phyloP scores from a whole-genome alignment of 495 filamentous ascomycete genomes.

The Letharia columbiana region DNA sequence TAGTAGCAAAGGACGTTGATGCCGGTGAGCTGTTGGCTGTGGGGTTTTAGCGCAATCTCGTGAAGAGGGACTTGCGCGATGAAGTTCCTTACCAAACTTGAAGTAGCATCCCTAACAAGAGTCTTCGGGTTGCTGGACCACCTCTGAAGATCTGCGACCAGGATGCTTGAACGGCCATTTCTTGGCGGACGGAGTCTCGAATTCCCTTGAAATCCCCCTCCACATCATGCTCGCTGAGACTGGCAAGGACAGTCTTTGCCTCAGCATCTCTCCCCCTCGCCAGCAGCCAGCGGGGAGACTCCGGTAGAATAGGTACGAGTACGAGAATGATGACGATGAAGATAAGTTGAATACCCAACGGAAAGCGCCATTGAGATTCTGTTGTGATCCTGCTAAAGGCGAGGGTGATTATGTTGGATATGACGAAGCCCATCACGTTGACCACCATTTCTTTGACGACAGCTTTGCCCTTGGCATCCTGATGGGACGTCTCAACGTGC shows the following conservation, averaged over 20 bases:
- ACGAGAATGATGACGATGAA: constrained; percentile 35
- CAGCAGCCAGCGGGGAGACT: constrained; percentile 45
- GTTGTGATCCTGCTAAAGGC: constrained; percentile 24
- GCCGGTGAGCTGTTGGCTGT: constrained; percentile 43
- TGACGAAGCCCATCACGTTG: constrained; percentile 21
- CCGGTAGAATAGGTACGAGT: constrained; percentile 40
- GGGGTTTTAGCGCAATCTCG: background rate
- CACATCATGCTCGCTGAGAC: constrained; percentile 31
- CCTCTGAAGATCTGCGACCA: constrained; percentile 20
- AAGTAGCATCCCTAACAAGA: constrained; percentile 20
- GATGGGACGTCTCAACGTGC: constrained; percentile 22
- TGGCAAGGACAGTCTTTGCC: constrained; percentile 31
- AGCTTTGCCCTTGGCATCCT: constrained; percentile 20
- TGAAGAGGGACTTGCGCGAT: background rate
- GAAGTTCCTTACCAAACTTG: constrained; percentile 13
- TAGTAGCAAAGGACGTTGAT: constrained; percentile 56
- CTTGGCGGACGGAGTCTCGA: constrained; percentile 18
- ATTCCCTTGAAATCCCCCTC: constrained; percentile 40
- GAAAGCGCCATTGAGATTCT: constrained; percentile 41
- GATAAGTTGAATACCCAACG: constrained; percentile 42
- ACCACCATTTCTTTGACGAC: constrained; percentile 25
- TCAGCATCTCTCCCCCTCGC: constrained; percentile 31
- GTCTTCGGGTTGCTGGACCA: constrained; percentile 17
- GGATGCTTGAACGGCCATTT: constrained; percentile 19
- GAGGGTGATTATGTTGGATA: constrained; percentile 19